Base-by-base conservation (phyloP, 352 stramenopile species). In the Pythium rhizo-oryzae region DNA sequence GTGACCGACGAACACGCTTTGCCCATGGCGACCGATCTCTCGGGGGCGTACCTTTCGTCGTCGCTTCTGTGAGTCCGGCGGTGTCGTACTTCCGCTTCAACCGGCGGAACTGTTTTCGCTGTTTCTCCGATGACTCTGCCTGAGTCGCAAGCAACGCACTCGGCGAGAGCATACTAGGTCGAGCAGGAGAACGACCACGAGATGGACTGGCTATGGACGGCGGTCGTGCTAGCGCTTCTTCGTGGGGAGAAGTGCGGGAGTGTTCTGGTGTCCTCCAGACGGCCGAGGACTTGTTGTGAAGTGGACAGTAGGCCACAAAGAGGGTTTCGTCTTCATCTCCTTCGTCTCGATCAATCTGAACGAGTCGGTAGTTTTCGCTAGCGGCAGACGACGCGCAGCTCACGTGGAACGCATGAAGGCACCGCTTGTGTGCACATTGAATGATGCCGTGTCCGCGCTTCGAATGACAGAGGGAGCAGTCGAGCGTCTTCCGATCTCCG, bases 401-500 rank as follows among this genome's bases (percentile, higher is more conserved):
- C 23, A 94, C 85, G 66, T 96, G 88, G 70, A 96, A 96, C 8
- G 86, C 84, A 28, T 68, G 44, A 15, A 96, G 61, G 37, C 88
- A 96, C 25, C 77, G 75, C 65, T 88, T 86, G 65, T 90, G 75
- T 2, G 83, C 86, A 43, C 88, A 96, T 59, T 96, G 88, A 43
- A 96, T 90, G 55, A 93, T 80, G 1, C 88, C 88, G 33, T 66
- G 58, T 0, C 80, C 80, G 15, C 81, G 77, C 5, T 63, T 72
- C 6, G 88, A 93, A 65, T 87, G 78, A 33, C 88, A 96, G 4
- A 96, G 65, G 6, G 77, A 84, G 60, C 88, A 96, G 16, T 89
- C 59, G 0, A 96, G 70, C 8, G 78, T 79, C 30, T 75, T 79
- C 0, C 88, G 82, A 30, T 94, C 88, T 4, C 75, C 60, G 51